Percentiles rank a stretch among this genome's conserved stretches.
phyloP scores from a whole-genome alignment of 2,329 filamentous ascomycete species.

The Fusarium sp. region DNA sequence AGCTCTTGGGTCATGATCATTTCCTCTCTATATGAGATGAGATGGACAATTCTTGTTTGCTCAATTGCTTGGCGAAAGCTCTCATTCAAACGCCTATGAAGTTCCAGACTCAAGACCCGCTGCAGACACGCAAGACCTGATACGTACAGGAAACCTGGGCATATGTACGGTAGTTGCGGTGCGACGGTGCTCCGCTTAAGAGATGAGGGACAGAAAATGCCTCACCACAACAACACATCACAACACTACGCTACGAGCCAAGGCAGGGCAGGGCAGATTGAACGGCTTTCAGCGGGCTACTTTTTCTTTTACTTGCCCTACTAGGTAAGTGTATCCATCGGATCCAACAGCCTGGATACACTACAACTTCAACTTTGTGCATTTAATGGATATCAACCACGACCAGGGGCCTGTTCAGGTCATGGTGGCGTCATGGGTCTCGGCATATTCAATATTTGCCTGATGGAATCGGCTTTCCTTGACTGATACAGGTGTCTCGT shows the following conservation, averaged over 20 bases:
- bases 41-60: constrained; percentile 37
- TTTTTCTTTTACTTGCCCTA: constrained; percentile 24
- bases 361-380: constrained; percentile 20
- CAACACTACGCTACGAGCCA: not conserved
- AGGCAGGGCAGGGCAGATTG: constrained; percentile 2
- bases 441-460: constrained; percentile 17
- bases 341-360: constrained; percentile 35
- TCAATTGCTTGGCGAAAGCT: constrained; percentile 41
- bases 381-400: not conserved
- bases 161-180: constrained; percentile 33
- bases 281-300: constrained; percentile 34
- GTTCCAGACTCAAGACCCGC: constrained; percentile 46
- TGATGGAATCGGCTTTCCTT: constrained; percentile 11
- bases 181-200: constrained; percentile 30
- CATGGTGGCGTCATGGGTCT: constrained; percentile 42
- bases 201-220: constrained; percentile 44
- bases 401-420: constrained; percentile 3
- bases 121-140: constrained; percentile 25
- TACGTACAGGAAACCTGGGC: constrained; percentile 19
- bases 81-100: constrained; percentile 27
- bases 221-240: constrained; percentile 34
- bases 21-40: constrained; percentile 12
- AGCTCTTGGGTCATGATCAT: constrained; percentile 11
- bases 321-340: constrained; percentile 24
- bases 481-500: constrained; percentile 22